Evolutionary conservation across 768 basidiomycete species (phyloP).

Genomic region (Leccinum subgranulosum): DNA sequence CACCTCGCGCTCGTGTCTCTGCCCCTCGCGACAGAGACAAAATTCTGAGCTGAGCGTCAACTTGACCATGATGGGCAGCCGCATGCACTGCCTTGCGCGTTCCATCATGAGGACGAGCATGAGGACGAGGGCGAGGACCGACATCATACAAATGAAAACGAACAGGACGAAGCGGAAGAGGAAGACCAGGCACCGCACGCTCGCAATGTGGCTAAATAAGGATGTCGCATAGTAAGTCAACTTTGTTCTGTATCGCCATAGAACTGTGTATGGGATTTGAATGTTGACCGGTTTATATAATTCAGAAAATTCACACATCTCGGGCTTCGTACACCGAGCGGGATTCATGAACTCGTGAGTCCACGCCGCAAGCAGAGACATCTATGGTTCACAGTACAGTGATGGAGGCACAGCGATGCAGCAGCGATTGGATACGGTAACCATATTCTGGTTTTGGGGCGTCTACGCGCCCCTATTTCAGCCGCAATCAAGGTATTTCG

Average conservation of each 20-base stretch:
- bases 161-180: constrained; percentile 7
- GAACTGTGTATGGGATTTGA: too few relatives aligned
- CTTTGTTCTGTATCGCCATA: too few relatives aligned
- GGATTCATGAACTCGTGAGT: background rate
- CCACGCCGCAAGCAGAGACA: background rate
- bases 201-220: too few relatives aligned
- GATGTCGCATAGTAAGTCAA: too few relatives aligned
- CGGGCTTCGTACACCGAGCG: too few relatives aligned
- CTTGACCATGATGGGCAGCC: constrained; percentile 13
- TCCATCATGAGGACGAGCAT: constrained; percentile 33
- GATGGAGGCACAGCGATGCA: background rate
- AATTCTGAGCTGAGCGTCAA: constrained; percentile 10
- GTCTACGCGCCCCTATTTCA: background rate
- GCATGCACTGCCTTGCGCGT: constrained; percentile 45
- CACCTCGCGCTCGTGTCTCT: constrained; percentile 8
- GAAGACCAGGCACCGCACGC: background rate
- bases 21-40: constrained; percentile 10
- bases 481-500: background rate
- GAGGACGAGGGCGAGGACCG: constrained; percentile 41
- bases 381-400: too few relatives aligned
- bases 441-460: background rate
- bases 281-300: too few relatives aligned
- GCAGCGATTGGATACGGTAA: background rate
- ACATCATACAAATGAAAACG: constrained; percentile 10
- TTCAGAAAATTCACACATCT: too few relatives aligned